Percentiles rank a stretch among this genome's conserved stretches.
Conservation (phyloP, 2,329 filamentous ascomycete genomes). For the Paecilomyces dactylethromorphus region DNA sequence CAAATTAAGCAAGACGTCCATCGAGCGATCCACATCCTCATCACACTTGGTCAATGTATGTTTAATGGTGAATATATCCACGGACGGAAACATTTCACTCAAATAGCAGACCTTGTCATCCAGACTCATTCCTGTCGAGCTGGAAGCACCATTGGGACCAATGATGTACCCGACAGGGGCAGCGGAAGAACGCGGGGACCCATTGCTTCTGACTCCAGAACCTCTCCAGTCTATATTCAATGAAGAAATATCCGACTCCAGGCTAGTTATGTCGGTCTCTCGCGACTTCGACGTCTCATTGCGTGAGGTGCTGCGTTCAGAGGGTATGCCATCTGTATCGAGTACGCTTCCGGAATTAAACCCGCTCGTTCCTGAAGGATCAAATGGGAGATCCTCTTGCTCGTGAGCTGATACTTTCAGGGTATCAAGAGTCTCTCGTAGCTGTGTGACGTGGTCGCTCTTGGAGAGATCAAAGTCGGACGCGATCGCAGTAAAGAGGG, state of each 20-base stretch:
- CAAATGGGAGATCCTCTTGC: slow-evolving; percentile 59
- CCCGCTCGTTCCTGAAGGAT: slow-evolving; percentile 64
- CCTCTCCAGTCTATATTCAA: slow-evolving; percentile 20
- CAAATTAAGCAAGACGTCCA: slow-evolving; percentile 75
- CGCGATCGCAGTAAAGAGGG: slow-evolving; percentile 68
- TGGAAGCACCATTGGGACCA: slow-evolving; percentile 19
- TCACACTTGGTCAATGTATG: slow-evolving; percentile 62
- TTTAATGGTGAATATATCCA: slow-evolving; percentile 60
- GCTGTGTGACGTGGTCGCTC: slow-evolving; percentile 45
- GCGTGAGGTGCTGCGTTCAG: slow-evolving; percentile 21
- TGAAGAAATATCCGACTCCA: slow-evolving; percentile 41
- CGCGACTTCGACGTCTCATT: slow-evolving; percentile 33
- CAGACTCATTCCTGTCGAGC: slow-evolving; percentile 25
- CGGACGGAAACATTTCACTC: slow-evolving; percentile 62
- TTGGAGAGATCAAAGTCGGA: slow-evolving; percentile 63
- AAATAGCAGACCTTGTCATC: slow-evolving; percentile 60
- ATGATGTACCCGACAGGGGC: slow-evolving; percentile 19
- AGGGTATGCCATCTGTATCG: slow-evolving; percentile 16
- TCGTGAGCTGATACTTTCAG: slow-evolving; percentile 68
- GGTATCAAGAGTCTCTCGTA: slow-evolving; percentile 55
- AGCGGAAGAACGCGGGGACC: slow-evolving; percentile 10
- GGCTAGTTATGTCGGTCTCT: slow-evolving; percentile 45
- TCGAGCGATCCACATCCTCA: slow-evolving; percentile 61
- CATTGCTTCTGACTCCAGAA: slow-evolving; percentile 2
- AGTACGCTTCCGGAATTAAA: slow-evolving; percentile 17